Base-by-base conservation (phyloP, 169 alveolate genomes). In the Babesia divergens region DNA sequence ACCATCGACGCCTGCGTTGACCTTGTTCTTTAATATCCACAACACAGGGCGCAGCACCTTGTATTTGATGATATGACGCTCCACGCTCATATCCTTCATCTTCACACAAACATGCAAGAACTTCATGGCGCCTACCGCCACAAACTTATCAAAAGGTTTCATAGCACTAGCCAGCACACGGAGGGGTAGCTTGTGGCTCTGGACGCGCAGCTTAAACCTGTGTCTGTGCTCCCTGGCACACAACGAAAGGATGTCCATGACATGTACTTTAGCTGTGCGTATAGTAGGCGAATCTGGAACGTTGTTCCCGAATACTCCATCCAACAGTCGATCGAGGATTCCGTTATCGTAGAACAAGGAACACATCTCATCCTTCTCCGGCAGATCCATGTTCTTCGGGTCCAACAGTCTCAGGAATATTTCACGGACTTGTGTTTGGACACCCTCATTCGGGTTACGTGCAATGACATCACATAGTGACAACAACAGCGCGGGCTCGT, bases 321-420 rank as follows among this genome's bases (percentile, higher is more conserved):
- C 84, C 8, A 84, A 31, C 31, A 86, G 55, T 31, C 51, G 53
- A 66, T 86, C 92, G 52, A 86, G 58, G 24, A 86, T 89, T 2
- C 92, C 92, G 56, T 79, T 84, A 42, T 86, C 92, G 59, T 86
- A 86, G 59, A 86, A 86, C 37, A 86, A 37, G 40, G 87, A 71
- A n/a, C 90, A 80, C 20, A 87, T 79, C 43, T 86, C 92, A 46
- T 86, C 92, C 69, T 84, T 84, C 49, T 86, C 92, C 22, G 92
- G 92, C 56, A 84, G 71, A 34, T 86, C 92, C 92, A 86, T 86
- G 29, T 74, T 83, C 40, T 84, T 83, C 6, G 92, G 91, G 71
- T 86, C 92, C 65, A 86, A 54, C 40, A 86, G 79, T 29, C 90
- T 1, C 28, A 65, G 29, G 64, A 80, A 46, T 35, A 80, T 80